Base-by-base conservation (phyloP, 257 asterid species). In the Schizonepeta tenuifolia region DNA sequence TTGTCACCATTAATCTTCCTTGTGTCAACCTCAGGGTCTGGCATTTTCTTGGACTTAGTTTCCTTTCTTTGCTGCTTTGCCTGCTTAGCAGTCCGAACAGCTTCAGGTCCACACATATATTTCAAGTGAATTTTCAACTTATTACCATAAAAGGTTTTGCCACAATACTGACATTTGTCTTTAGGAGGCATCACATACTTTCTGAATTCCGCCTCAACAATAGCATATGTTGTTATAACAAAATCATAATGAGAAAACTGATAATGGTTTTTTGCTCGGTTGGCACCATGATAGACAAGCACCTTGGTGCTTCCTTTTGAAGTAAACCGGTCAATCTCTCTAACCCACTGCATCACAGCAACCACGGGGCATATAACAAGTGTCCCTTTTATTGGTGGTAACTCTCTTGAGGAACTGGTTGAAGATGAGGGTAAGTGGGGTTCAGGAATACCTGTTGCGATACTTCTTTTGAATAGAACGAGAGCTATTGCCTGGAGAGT, bases 401-500 rank as follows among this genome's bases (percentile, higher is more conserved):
- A 75, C 63, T 77, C 79, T 33, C 36, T 77, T 59, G 92, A 83
- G 65, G 87, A 77, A 72, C 88, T 53, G 40, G 90, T 67, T 69
- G 90, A 83, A 75, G 88, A 64, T 62, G 86, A 57, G 33, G 66
- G 80, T 18, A 74, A 51, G 50, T 62, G 69, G 43, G 78, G 70
- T 46, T 76, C 90, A 67, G 66, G 75, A 43, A 81, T 65, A 57
- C 77, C 90, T 66, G 62, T 74, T 49, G 35, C 50, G 56, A 91
- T 57, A 71, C 82, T 88, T 57, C 93, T 81, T 79, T 94, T 91
- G 46, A 88, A 84, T 72, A 90, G 91, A 79, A 94, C 98, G 36
- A 94, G 96, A 13, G 98, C 87, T 82, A 94, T 94, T 57, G 96
- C 97, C 80, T 94, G 97, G 62, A 88, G 90, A 36, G 98, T 94